A percentile compares a stretch with the other conserved stretches of the same genome.
phyloP scores from a whole-genome alignment of 257 asterid species.

The Nicotiana obtusifolia region DNA sequence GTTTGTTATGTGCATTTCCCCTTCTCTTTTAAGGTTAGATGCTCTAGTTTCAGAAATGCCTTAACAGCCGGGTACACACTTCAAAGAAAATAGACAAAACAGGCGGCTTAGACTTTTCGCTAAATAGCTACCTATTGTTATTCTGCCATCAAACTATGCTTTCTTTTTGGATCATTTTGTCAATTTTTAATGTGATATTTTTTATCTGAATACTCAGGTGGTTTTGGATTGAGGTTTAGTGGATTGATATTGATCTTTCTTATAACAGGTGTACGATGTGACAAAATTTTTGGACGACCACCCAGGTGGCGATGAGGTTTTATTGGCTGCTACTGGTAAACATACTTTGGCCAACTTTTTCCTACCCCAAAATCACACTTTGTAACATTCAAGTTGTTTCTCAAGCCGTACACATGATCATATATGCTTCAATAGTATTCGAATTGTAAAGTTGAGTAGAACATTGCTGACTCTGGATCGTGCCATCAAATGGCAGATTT shows the following conservation, averaged over 20 bases:
- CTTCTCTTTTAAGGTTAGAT: background rate
- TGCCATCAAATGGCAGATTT: background rate
- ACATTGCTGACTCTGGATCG: background rate
- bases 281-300: conserved; percentile 86
- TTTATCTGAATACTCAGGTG: background rate
- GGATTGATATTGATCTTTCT: background rate
- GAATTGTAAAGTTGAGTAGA: background rate
- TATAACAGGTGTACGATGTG: conserved; percentile 68
- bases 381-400: background rate
- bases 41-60: background rate
- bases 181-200: background rate
- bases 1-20: background rate
- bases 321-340: conserved; percentile 73
- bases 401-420: background rate
- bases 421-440: background rate
- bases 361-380: background rate
- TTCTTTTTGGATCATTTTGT: background rate
- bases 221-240: background rate
- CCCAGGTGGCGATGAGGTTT: conserved; percentile 93
- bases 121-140: too few species aligned
- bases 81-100: too few species aligned
- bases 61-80: too few species aligned
- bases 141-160: too few species aligned
- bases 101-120: too few species aligned
- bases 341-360: background rate